Evolutionary conservation across 2,329 filamentous ascomycete species (phyloP), one percentile per base, ranked within the genome.

Genomic region (Trichophyton verrucosum): DNA sequence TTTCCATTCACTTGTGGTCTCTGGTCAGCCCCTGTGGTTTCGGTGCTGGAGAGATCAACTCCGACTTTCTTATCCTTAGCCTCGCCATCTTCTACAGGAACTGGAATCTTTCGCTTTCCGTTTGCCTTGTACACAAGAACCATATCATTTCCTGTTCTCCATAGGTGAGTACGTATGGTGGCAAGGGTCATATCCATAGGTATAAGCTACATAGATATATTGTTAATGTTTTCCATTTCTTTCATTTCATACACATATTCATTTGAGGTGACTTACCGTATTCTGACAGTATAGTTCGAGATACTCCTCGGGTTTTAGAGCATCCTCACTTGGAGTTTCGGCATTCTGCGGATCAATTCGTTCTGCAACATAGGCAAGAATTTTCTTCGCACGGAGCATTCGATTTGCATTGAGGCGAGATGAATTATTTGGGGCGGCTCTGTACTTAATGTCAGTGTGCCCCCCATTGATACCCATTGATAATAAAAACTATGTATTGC

Each of bases 341-440:
- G 85, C 80, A 0, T 81, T 77, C 2, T 80, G 80, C 6, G 83
- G 80, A 67, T 97, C 92, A 61, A 99, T 92, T 60, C 91, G 83
- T 74, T 99, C 94, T 0, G 91, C 89, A 17, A 99, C 84, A 68
- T 99, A 99, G 0, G 86, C 84, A 61, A 97, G 76, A 22, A 99
- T 94, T 78, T 99, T 99, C 76, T 90, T 92, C 2, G 95, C 90
- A 55, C 94, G 84, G 58, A 99, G 80, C 94, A 99, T 97, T 60
- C 92, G 84, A 70, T 97, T 99, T 9, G 94, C 94, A 71, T 97
- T 99, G 58, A 99, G 80, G 24, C 94, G 86, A 66, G 91, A 92
- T 72, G 92, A 95, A 59, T 86, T 82, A 61, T 66, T 67, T n/a
- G 65, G 67, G 13, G 64, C 67, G 38, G 30, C 20, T 24, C 36